phyloP scores from a whole-genome alignment of 2,329 filamentous ascomycete genomes.

The Dothiorella sarmentorum region DNA sequence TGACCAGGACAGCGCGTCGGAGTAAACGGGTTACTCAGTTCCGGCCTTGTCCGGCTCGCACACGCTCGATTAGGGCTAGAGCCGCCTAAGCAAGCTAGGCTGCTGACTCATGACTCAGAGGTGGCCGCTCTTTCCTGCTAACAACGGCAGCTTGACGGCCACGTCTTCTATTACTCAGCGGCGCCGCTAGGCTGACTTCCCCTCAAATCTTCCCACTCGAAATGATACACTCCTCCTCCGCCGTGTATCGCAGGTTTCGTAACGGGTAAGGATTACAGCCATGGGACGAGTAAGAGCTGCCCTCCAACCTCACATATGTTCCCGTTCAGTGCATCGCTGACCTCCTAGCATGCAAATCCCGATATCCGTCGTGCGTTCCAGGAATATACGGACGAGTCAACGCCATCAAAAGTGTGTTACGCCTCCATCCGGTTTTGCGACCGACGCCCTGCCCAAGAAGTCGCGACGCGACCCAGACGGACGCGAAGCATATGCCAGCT shows the following conservation, averaged over 20 bases:
- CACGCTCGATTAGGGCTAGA: constrained; percentile 4
- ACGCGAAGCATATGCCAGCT: neutral
- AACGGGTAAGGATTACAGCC: constrained; percentile 8
- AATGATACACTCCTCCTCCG: constrained; percentile 15
- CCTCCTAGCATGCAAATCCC: constrained; percentile 37
- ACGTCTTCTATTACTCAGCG: neutral
- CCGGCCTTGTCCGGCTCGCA: neutral
- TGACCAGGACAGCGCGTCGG: constrained; percentile 3
- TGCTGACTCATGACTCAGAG: neutral
- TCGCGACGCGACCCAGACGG: neutral
- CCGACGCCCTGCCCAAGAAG: neutral
- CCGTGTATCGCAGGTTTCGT: constrained; percentile 11
- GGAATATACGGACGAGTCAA: constrained; percentile 42
- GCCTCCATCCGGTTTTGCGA: constrained; percentile 1
- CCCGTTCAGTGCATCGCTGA: constrained; percentile 11
- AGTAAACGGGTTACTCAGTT: constrained; percentile 4
- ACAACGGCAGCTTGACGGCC: neutral
- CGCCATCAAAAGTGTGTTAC: constrained; percentile 37
- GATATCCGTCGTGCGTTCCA: constrained; percentile 40
- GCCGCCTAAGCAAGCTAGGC: neutral
- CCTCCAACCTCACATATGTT: neutral
- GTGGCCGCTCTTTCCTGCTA: neutral
- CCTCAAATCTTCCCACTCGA: constrained; percentile 14
- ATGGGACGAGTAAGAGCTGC: constrained; percentile 16
- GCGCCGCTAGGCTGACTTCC: constrained; percentile 3